These are phyloP conservation scores for Verticillium tricorpus DNA, from an alignment of 2,329 filamentous ascomycete genomes.

Conservation along the genomic window DNA sequence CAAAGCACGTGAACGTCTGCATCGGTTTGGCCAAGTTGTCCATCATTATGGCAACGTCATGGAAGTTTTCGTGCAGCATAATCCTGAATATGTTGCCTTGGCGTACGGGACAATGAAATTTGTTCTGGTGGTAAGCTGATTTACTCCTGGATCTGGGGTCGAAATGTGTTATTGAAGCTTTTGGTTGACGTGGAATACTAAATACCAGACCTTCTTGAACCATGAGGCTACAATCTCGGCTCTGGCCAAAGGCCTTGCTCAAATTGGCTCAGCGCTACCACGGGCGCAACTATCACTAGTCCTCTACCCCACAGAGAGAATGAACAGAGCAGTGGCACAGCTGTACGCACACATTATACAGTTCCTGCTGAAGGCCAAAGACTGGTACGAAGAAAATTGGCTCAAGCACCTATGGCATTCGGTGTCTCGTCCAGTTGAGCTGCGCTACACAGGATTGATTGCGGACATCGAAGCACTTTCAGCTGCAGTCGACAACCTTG, in stretches of 20 bases:
- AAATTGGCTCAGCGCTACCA: constrained; percentile 14
- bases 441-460: constrained; percentile 13
- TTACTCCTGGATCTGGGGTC: too few relatives aligned
- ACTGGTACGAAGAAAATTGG: constrained; percentile 15
- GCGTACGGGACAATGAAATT: constrained; percentile 20
- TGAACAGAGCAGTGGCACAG: constrained; percentile 12
- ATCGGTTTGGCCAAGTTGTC: neutral
- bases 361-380: constrained; percentile 13
- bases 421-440: constrained; percentile 12
- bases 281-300: constrained; percentile 6
- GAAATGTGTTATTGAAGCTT: too few relatives aligned
- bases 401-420: constrained; percentile 10
- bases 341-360: constrained; percentile 17
- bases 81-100: constrained; percentile 18
- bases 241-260: constrained; percentile 12
- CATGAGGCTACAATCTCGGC: constrained; percentile 10
- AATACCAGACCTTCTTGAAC: constrained; percentile 13
- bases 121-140: constrained; percentile 13
- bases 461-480: constrained; percentile 8
- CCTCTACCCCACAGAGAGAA: constrained; percentile 13
- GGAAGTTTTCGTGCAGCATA: constrained; percentile 17
- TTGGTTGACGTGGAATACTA: neutral
- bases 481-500: neutral
- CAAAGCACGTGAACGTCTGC: neutral
- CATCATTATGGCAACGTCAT: constrained; percentile 13